Evolutionary conservation across 345 rosid genomes (phyloP).

Genomic region (Theobroma cacao): DNA sequence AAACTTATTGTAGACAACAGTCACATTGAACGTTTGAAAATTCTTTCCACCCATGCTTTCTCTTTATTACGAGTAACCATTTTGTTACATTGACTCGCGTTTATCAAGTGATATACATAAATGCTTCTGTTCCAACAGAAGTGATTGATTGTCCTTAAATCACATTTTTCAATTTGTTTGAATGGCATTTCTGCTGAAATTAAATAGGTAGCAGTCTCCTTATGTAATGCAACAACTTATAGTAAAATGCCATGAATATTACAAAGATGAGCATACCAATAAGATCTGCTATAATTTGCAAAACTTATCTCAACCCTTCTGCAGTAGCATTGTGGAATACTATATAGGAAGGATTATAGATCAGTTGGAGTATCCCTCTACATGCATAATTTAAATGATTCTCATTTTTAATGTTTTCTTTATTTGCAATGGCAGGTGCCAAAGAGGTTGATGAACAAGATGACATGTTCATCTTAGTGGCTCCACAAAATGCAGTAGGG

Average conservation of each 20-base stretch:
- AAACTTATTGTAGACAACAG: not conserved
- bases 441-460: constrained; percentile 83
- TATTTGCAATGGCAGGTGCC: constrained; percentile 48
- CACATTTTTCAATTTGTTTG: not conserved
- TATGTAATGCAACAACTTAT: constrained; percentile 2
- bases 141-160: not conserved
- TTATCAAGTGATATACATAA: not conserved
- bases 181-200: not conserved
- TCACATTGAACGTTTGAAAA: not conserved
- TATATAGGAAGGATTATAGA: not conserved
- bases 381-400: not conserved
- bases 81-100: not conserved
- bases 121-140: not conserved
- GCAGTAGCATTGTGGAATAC: not conserved
- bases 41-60: not conserved
- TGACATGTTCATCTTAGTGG: constrained; percentile 84
- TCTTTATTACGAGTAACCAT: not conserved
- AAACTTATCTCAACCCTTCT: not conserved
- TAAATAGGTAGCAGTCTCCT: not conserved
- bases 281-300: constrained; percentile 5
- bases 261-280: not conserved
- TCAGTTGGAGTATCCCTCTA: not conserved
- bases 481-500: constrained; percentile 97
- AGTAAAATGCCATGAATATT: not conserved
- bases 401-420: not conserved